Evolutionary conservation across 495 filamentous ascomycete species (phyloP), one percentile per base, ranked within the genome.

Genomic region (Neurospora sp.): DNA sequence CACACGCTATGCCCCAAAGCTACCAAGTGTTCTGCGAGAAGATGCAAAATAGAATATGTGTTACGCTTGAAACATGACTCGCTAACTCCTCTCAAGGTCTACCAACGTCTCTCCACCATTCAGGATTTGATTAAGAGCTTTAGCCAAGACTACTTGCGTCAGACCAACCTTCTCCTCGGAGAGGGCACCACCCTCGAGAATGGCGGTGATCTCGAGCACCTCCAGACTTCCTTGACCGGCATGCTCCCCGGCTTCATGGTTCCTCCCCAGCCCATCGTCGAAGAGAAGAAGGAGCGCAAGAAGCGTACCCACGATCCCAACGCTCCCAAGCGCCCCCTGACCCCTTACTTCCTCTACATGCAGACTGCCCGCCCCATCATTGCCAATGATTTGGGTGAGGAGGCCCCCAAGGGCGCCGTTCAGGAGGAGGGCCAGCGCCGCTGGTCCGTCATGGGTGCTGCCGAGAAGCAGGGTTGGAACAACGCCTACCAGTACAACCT

Each of bases 341-440:
- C 96, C 20, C 94, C 96, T 0, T 98, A 94, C 83, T 97, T 99
- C 85, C 84, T 98, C 41, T 98, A 92, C 84, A 93, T 96, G 85
- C 89, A 96, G 76, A 89, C 89, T 41, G 94, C 93, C 61, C 91
- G 96, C 38, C 82, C 87, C 22, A 88, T 88, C 77, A 94, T 98
- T 74, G 89, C 90, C 35, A 85, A 83, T 9, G 94, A 97, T 73
- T 85, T 98, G 22, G 93, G 91, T 14, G 78, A 86, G 3, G 84
- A 88, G 42, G 88, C 89, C 3, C 89, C 88, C 72, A 92, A 93
- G 74, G 92, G 91, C 75, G 91, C 95, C 69, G 90, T 97, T 18
- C 87, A 92, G 74, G 89, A 91, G 31, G 94, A 97, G 82, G 92
- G 93, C 10, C 93, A 91, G 72, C 87, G 87, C 69, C 88, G 95